These are phyloP conservation scores for Lachancea lanzarotensis DNA, from an alignment of 805 yeast species.

Conservation along the genomic window DNA sequence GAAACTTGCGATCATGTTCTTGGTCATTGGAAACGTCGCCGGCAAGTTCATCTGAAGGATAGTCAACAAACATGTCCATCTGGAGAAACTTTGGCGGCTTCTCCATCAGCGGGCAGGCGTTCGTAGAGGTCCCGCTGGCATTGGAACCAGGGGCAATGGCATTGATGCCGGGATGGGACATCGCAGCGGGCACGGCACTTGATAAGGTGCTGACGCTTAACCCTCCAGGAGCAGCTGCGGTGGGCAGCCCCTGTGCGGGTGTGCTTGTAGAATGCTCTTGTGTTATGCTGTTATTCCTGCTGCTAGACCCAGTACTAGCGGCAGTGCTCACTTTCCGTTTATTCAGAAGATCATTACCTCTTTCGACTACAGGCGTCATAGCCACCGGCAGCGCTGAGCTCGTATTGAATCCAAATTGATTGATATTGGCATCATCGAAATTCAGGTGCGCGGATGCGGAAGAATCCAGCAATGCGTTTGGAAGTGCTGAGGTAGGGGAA, in stretches of 20 bases:
- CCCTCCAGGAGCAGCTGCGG: background rate
- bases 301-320: conserved; percentile 3
- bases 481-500: conserved; percentile 45
- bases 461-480: conserved; percentile 23
- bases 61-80: conserved; percentile 27
- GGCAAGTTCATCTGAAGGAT: conserved; percentile 12
- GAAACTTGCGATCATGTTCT: conserved; percentile 25
- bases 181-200: background rate
- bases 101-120: conserved; percentile 14
- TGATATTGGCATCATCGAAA: conserved; percentile 35
- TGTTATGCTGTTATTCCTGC: conserved; percentile 9
- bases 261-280: background rate
- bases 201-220: background rate
- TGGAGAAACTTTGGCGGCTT: conserved; percentile 24
- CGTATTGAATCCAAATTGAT: conserved; percentile 63
- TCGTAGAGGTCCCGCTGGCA: background rate
- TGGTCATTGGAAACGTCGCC: conserved; percentile 4
- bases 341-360: conserved; percentile 19
- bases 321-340: conserved; percentile 10
- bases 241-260: background rate
- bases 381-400: conserved; percentile 50
- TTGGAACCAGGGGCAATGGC: background rate
- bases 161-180: background rate
- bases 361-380: conserved; percentile 79
- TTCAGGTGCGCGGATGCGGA: conserved; percentile 1